Evolutionary conservation across 352 stramenopile species (phyloP), one percentile per base, ranked within the genome.

Genomic region (Achlya hypogyna): DNA sequence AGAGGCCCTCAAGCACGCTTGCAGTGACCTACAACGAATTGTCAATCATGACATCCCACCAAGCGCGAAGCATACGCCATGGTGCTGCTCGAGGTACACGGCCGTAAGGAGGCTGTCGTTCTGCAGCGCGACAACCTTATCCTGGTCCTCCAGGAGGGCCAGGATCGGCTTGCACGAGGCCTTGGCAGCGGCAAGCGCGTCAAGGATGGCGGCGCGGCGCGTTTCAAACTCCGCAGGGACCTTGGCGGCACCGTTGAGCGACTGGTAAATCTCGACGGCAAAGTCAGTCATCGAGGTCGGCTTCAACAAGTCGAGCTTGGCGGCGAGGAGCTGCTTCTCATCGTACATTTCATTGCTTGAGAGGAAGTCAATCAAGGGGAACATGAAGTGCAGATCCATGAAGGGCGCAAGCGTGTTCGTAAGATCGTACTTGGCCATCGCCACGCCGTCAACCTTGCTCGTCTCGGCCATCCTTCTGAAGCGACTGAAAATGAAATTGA

Each of bases 341-440:
- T 97, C 88, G 73, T 98, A 98, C 54, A 93, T 76, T 63, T 97
- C 87, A 51, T 86, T 88, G 68, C 84, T 92, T 23, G 82, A 84
- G 43, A 98, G 71, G 70, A 98, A 98, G 73, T 98, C 93, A 68
- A 98, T 93, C 51, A 98, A 79, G 69, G 93, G 93, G 81, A 98
- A 98, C 85, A 98, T 97, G 76, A 98, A 97, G 87, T 98, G 95
- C 51, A 97, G 82, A 73, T 98, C 95, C 79, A 98, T 93, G 76
- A 96, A 98, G 58, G 93, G 90, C 63, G 90, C 93, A 63, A 98
- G 82, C 69, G 81, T 85, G 72, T 96, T 96, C 53, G 95, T 98
- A 59, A 98, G 81, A 74, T 98, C 93, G 78, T 96, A 98, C 71
- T 89, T 78, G 63, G 84, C 76, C 25, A 32, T 64, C 22, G 54